Evolutionary conservation across 352 stramenopile species (phyloP), one percentile per base, ranked within the genome.

Genomic region (Thalassiosira mediterranea): DNA sequence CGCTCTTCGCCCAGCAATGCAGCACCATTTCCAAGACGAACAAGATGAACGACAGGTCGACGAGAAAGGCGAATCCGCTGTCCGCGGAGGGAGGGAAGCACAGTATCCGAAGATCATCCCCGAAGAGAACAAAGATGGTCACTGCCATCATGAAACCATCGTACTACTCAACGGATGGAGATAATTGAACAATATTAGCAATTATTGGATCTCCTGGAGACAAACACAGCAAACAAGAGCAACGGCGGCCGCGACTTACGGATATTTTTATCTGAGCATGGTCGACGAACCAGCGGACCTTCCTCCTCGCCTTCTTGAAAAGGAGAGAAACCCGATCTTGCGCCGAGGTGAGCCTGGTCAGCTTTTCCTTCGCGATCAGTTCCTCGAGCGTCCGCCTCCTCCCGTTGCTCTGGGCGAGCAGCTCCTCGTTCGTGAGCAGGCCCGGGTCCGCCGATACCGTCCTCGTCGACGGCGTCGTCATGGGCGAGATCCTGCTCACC

Each of bases 91-190:
- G 62, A 21, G 60, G 57, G 48, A 81, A 84, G 49, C 21, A 82
- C 10, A 83, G 44, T 71, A 87, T 81, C 42, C 74, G 61, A 4
- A 84, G 5, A 56, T 83, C 74, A 51, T 82, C 63, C 19, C 79
- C 79, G 61, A 87, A 84, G 26, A 87, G 51, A 1, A 87, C 69
- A 63, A 82, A 87, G 31, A 81, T 71, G 31, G 79, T 82, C 1
- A 73, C 66, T 44, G 58, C 71, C 64, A 83, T 84, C 79, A 87
- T 87, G 31, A 87, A 61, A 61, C 84, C 79, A 64, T 84, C 70
- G 51, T 82, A 85, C 72, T 84, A 29, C 19, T 17, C 26, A 44
- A 61, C 26, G 26, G 7, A 34, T 40, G 44, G 17, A n/a, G n/a
- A n/a, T n/a, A n/a, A n/a, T n/a, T n/a, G n/a, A n/a, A 28, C 5